These are phyloP conservation scores for Xylariaceae sp. DNA, from an alignment of 2,329 filamentous ascomycete genomes.

Conservation along the genomic window DNA sequence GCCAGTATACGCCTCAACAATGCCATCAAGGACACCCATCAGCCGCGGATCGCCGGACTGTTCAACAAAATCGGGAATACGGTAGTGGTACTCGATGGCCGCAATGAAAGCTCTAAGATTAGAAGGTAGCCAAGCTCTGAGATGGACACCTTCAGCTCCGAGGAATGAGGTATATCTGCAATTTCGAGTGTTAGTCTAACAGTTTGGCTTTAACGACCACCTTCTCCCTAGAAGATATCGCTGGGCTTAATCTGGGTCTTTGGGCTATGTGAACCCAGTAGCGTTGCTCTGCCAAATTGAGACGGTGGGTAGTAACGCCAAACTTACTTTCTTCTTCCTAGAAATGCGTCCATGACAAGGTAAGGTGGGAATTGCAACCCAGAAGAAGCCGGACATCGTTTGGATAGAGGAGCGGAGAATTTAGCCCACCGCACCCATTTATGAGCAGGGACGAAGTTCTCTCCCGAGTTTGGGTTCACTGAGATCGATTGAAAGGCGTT, in stretches of 20 bases:
- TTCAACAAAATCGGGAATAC: constrained; percentile 56
- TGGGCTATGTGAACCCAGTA: background rate
- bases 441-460: constrained; percentile 52
- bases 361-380: constrained; percentile 57
- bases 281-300: too few species aligned
- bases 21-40: constrained; percentile 56
- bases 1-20: constrained; percentile 58
- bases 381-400: constrained; percentile 53
- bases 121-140: constrained; percentile 56
- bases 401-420: constrained; percentile 54
- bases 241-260: background rate
- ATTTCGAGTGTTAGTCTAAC: constrained; percentile 6
- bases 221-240: background rate
- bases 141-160: constrained; percentile 54
- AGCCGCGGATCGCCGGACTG: constrained; percentile 52
- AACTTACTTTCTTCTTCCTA: constrained; percentile 49
- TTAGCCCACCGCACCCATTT: constrained; percentile 55
- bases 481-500: constrained; percentile 59
- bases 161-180: constrained; percentile 51
- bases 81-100: constrained; percentile 57
- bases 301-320: background rate
- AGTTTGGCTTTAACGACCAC: background rate
- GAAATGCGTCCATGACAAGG: constrained; percentile 58
- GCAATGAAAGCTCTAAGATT: constrained; percentile 59
- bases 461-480: constrained; percentile 53